Conservation (phyloP, 805 yeast species). For the Lipomyces spencermartinsiae region DNA sequence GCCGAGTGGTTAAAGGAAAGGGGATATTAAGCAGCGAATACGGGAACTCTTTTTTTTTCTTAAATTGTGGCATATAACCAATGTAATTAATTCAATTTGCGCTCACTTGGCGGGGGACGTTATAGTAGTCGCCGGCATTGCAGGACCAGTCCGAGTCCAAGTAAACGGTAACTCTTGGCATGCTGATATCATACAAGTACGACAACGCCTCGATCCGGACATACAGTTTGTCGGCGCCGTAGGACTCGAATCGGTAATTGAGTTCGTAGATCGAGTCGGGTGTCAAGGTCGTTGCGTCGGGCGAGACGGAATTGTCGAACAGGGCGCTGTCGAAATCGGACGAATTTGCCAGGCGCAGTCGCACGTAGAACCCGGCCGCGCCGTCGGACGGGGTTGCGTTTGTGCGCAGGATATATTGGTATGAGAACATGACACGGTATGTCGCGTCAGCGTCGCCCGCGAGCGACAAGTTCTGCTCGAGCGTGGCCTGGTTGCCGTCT, state of each 20-base stretch:
- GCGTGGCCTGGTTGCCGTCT: no score
- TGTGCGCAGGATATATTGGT: no score
- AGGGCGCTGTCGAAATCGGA: neutral
- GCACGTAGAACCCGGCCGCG: neutral
- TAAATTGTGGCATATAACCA: no score
- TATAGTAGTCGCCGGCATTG: neutral
- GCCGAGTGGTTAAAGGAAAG: slow-evolving; percentile 51
- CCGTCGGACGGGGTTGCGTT: no score
- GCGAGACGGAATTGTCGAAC: neutral
- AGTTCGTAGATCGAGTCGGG: neutral
- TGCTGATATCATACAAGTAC: neutral
- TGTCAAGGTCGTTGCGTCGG: neutral
- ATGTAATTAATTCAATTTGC: no score
- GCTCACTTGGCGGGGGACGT: no score
- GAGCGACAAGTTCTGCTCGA: no score
- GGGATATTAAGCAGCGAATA: slow-evolving; percentile 18
- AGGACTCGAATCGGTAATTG: neutral
- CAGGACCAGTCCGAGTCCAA: neutral
- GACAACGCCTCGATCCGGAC: neutral
- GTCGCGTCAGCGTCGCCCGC: no score
- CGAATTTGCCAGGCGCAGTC: neutral
- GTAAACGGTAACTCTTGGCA: neutral
- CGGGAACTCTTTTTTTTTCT: no score
- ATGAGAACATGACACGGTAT: no score
- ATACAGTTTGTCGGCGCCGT: neutral